A percentile compares a stretch with the other conserved stretches of the same genome.
Evolutionary conservation across 306 rosid genomes (phyloP).

Genomic region (Fragaria nilgerrensis): DNA sequence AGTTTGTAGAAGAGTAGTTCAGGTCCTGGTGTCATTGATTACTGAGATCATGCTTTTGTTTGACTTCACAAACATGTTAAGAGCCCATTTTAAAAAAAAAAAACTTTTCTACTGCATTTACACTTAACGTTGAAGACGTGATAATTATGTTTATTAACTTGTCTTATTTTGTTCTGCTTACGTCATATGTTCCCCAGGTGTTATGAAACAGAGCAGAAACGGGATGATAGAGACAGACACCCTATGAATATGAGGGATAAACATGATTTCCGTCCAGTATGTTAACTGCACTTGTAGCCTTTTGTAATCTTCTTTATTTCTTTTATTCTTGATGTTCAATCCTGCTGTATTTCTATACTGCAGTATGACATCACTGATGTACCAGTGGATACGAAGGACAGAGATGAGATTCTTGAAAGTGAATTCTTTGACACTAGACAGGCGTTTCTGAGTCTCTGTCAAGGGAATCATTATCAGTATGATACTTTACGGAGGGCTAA

Average conservation of each 20-base stretch:
- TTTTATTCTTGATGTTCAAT: conserved; percentile 15
- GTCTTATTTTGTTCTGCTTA: not conserved
- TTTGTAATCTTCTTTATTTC: not conserved
- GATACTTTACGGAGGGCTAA: conserved; percentile 97
- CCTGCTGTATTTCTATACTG: conserved; percentile 10
- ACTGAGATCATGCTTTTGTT: not conserved
- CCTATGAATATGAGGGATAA: conserved; percentile 86
- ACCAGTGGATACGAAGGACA: conserved; percentile 82
- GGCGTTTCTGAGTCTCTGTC: conserved; percentile 97
- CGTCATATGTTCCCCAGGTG: conserved; percentile 45
- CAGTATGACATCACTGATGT: conserved; percentile 79
- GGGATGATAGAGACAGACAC: conserved; percentile 91
- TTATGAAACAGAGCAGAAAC: conserved; percentile 73
- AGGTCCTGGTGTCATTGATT: not conserved
- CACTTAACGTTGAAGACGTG: not conserved
- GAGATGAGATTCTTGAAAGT: conserved; percentile 95
- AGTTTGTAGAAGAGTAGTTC: not conserved
- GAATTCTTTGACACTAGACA: conserved; percentile 99
- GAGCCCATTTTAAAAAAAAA: not conserved
- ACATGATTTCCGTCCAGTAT: conserved; percentile 68
- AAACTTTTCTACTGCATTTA: not conserved
- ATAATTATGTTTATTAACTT: not conserved
- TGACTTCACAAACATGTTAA: not conserved
- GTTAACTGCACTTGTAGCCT: conserved; percentile 16
- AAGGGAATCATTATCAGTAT: conserved; percentile 98